These are phyloP conservation scores for Vitis rotundifolia DNA, from an alignment of 164 flowering plant genomes.

Conservation along the genomic window DNA sequence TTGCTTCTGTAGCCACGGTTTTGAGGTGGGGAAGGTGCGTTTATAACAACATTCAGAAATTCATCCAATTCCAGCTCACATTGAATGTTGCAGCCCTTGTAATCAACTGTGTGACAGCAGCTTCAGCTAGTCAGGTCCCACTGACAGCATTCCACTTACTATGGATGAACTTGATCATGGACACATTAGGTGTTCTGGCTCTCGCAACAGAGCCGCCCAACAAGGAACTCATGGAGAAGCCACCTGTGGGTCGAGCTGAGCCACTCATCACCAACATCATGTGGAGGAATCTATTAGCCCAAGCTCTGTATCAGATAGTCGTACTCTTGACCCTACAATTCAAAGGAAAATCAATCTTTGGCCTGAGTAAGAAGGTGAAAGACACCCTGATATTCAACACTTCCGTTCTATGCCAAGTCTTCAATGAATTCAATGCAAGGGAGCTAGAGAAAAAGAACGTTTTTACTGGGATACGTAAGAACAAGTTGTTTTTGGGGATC, in stretches of 20 bases:
- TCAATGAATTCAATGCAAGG: conserved; percentile 56
- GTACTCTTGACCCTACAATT: conserved; percentile 46
- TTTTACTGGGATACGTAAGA: conserved; percentile 40
- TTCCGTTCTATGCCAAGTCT: conserved; percentile 59
- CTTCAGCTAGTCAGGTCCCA: conserved; percentile 57
- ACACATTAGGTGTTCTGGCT: conserved; percentile 64
- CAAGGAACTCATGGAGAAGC: conserved; percentile 51
- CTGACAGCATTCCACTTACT: conserved; percentile 59
- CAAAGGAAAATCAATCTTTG: conserved; percentile 43
- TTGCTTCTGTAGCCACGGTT: conserved; percentile 51
- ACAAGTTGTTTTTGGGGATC: conserved; percentile 48
- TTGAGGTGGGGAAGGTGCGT: conserved; percentile 64
- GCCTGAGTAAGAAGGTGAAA: conserved; percentile 32
- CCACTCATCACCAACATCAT: conserved; percentile 63
- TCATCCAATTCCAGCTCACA: conserved; percentile 76
- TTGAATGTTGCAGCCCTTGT: conserved; percentile 60
- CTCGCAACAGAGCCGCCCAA: conserved; percentile 62
- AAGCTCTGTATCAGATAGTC: conserved; percentile 50
- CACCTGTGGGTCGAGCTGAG: conserved; percentile 51
- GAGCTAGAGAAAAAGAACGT: conserved; percentile 49
- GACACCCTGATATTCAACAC: conserved; percentile 56
- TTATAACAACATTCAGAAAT: conserved; percentile 68
- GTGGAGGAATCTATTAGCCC: conserved; percentile 70
- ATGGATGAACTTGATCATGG: conserved; percentile 84
- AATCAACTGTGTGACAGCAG: conserved; percentile 62